These are phyloP conservation scores for Ceratocystis lukuohia DNA, from an alignment of 2,329 filamentous ascomycete genomes.

Conservation along the genomic window DNA sequence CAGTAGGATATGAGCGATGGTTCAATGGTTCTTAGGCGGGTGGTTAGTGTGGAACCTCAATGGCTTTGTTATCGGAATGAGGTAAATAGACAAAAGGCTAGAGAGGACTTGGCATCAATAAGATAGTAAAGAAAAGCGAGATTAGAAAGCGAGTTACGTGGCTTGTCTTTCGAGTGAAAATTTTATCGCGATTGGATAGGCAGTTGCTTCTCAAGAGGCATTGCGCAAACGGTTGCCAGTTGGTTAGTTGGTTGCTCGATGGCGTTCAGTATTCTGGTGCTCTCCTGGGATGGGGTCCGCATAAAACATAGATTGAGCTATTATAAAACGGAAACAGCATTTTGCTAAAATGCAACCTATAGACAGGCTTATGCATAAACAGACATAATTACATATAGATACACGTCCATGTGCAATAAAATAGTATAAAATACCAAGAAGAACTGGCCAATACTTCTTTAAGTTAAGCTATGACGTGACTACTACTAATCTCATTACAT, in stretches of 20 bases:
- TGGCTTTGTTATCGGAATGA: too few species aligned
- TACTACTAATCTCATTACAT: background rate
- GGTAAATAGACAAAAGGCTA: too few species aligned
- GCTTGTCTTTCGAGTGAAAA: too few species aligned
- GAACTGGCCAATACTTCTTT: background rate
- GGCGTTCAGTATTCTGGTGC: background rate
- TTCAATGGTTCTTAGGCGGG: background rate
- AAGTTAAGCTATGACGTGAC: background rate
- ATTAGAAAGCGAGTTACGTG: too few species aligned
- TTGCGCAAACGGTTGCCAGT: background rate
- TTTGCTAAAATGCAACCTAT: conserved; percentile 5
- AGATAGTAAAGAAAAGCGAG: too few species aligned
- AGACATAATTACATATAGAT: background rate
- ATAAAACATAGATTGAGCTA: background rate
- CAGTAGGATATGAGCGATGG: background rate
- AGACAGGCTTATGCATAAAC: background rate
- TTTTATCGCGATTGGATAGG: background rate
- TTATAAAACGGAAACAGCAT: background rate
- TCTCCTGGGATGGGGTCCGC: background rate
- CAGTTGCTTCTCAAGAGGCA: background rate
- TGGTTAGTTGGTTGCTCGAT: background rate
- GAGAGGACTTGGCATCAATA: too few species aligned
- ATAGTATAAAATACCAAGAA: background rate
- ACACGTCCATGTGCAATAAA: background rate
- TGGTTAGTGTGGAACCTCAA: too few species aligned